Conservation (phyloP, 164 flowering plant species). For the Stephania cephalantha region DNA sequence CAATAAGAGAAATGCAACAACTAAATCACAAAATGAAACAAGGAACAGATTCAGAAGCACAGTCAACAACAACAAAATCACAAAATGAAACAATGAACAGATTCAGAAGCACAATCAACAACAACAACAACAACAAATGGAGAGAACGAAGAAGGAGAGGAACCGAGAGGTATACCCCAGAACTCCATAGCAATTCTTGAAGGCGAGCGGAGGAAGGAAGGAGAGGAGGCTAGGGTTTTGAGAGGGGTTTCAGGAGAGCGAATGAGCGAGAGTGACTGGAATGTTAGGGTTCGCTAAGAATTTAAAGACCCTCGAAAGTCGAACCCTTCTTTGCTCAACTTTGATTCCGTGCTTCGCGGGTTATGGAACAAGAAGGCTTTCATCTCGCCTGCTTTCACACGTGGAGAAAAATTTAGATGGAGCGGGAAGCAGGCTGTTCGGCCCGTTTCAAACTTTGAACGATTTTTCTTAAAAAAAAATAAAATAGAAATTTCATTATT, state of each 20-base stretch:
- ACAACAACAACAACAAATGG: neutral
- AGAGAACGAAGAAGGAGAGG: neutral
- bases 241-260: slow-evolving; percentile 10
- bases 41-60: neutral
- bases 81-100: too few species aligned
- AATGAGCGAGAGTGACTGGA: neutral
- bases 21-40: neutral
- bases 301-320: neutral
- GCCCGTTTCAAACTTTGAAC: too few species aligned
- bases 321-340: neutral
- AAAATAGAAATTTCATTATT: too few species aligned
- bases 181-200: slow-evolving; percentile 21
- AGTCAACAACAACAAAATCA: neutral
- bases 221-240: slow-evolving; percentile 11
- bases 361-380: neutral
- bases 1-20: too few species aligned
- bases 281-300: neutral
- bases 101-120: neutral
- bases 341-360: neutral
- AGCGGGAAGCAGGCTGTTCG: too few species aligned
- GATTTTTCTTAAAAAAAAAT: too few species aligned
- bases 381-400: too few species aligned
- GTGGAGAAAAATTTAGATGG: too few species aligned
- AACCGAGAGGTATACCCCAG: slow-evolving; percentile 19
- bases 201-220: neutral